Evolutionary conservation across 2,329 filamentous ascomycete species (phyloP), one percentile per base, ranked within the genome.

Genomic region (Claviceps paspali): DNA sequence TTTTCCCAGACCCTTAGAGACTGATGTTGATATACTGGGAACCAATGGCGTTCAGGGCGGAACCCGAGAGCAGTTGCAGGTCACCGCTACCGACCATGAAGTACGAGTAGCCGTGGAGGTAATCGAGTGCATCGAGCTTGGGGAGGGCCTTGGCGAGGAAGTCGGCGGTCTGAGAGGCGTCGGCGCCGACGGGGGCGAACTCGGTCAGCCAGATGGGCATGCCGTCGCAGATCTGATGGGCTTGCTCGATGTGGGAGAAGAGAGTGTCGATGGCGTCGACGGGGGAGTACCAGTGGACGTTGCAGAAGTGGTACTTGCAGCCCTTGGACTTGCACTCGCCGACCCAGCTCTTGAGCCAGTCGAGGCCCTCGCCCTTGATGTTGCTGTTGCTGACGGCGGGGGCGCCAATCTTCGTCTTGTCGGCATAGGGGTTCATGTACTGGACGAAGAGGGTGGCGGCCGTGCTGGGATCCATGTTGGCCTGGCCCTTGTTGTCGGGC

Each of bases 141-240:
- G 62, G 48, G 22, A 70, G 62, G 45, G 70, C 61, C 5, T 57
- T 52, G 42, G 55, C 39, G 40, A 80, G 56, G 63, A 76, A 77
- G 26, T 42, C 42, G 43, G 53, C 53, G 42, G 64, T 54, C 44
- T 64, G 52, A 6, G 62, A 57, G 29, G 61, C 57, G 3, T 7
- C 21, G 36, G 55, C 56, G 40, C 62, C 67, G 24, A 56, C 50
- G 37, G 71, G 65, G 18, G 67, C 75, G 45, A 79, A 80, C 63
- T 81, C 76, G 39, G 73, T 78, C 39, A 80, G 58, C 69, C 70
- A 79, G 53, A 81, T 56, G 32, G 64, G 62, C 61, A 65, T 65
- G 49, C 54, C 59, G 30, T 56, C 49, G 52, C 68, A 72, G 42
- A 56, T 49, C 28, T 57, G 39, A 51, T 67, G 47, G 42, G 68